These are phyloP conservation scores for Brassica carinata DNA, from an alignment of 345 rosid genomes.

Conservation along the genomic window DNA sequence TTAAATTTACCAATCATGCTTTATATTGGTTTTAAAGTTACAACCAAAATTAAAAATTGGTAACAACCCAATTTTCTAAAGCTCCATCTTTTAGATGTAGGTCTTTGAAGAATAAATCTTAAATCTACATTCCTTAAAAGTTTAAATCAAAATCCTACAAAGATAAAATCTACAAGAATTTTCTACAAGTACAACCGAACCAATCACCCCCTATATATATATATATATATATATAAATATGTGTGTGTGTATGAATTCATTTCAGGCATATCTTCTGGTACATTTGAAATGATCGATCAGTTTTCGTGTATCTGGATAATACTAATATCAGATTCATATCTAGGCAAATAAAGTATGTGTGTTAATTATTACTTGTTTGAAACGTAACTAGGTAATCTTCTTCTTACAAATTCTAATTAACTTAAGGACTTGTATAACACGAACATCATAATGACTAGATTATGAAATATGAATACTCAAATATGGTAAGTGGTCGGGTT, in stretches of 20 bases:
- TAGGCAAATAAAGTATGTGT: not conserved
- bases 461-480: constrained; percentile 6
- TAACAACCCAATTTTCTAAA: no score
- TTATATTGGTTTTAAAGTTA: no score
- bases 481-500: not conserved
- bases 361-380: constrained; percentile 5
- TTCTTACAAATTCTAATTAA: not conserved
- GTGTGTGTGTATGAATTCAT: not conserved
- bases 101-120: no score
- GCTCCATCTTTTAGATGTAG: no score
- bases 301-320: not conserved
- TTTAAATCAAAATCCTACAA: no score
- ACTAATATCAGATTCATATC: constrained; percentile 3
- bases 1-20: no score
- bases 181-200: no score
- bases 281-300: not conserved
- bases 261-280: not conserved
- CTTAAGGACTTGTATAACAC: constrained; percentile 24
- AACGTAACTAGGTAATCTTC: constrained; percentile 2
- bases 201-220: no score
- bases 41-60: no score
- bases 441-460: constrained; percentile 9
- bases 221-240: no score
- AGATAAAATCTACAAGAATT: no score
- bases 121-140: no score